Percentiles rank a stretch among this genome's conserved stretches.
Conservation (phyloP, 805 yeast genomes). For the Saccharomycopsis fodiens region DNA sequence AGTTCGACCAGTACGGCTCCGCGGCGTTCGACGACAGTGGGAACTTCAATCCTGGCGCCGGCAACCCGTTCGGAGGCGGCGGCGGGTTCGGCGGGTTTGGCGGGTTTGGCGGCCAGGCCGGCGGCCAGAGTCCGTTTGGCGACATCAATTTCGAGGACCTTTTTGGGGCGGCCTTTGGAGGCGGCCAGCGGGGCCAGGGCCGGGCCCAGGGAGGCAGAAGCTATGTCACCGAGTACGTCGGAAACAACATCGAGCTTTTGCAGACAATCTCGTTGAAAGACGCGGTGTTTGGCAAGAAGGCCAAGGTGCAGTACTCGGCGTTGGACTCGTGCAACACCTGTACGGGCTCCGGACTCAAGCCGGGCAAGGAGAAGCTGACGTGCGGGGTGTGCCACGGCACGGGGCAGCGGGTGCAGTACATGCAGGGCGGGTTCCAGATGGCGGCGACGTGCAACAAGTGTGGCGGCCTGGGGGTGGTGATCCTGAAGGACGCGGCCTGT, state of each 20-base stretch:
- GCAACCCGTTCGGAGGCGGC: conserved; percentile 34
- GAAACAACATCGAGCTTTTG: conserved; percentile 79
- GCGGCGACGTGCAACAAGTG: conserved; percentile 85
- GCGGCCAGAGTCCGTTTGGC: conserved; percentile 30
- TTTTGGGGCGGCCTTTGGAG: conserved; percentile 46
- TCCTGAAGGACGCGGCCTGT: conserved; percentile 66
- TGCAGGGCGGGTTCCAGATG: conserved; percentile 95
- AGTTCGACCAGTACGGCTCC: conserved; percentile 88
- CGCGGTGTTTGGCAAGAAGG: conserved; percentile 71
- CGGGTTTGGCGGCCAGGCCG: conserved; percentile 41
- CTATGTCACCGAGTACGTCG: conserved; percentile 72
- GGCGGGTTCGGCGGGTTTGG: conserved; percentile 53
- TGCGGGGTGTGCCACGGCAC: conserved; percentile 90
- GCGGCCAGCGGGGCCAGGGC: conserved; percentile 31
- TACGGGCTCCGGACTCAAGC: conserved; percentile 77
- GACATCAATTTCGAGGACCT: conserved; percentile 54
- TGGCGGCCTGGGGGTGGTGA: conserved; percentile 79
- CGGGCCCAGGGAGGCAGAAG: conserved; percentile 33
- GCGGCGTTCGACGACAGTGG: conserved; percentile 67
- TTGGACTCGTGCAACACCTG: conserved; percentile 75
- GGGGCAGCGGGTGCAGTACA: conserved; percentile 78
- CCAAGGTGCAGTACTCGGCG: conserved; percentile 61
- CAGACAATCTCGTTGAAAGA: conserved; percentile 76
- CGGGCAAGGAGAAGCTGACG: conserved; percentile 64
- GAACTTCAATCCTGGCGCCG: conserved; percentile 38